Conservation (phyloP, 2,329 filamentous ascomycete species). For the Penicillium hordei region DNA sequence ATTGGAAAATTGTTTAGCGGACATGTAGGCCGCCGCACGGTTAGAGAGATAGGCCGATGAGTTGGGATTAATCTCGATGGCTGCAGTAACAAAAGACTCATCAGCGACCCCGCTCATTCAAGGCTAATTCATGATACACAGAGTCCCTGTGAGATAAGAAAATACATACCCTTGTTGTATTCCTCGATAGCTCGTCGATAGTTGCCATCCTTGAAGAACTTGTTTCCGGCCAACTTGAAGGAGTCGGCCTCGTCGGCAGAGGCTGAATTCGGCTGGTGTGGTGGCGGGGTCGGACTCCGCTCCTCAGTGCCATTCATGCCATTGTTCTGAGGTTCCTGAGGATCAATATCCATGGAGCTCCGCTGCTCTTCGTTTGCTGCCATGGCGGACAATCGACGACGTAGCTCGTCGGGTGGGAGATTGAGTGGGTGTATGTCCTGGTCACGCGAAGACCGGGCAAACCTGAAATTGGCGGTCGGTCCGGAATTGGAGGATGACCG, state of each 20-base stretch:
- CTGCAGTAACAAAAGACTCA: slow-evolving; percentile 49
- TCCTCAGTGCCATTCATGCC: slow-evolving; percentile 36
- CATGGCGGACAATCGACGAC: slow-evolving; percentile 64
- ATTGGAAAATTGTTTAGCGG: slow-evolving; percentile 72
- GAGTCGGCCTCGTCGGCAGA: slow-evolving; percentile 75
- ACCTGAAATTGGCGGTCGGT: slow-evolving; percentile 36
- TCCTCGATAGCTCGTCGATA: slow-evolving; percentile 85
- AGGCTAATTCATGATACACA: background rate
- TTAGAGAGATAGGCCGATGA: slow-evolving; percentile 92
- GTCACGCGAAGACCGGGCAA: slow-evolving; percentile 37
- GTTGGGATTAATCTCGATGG: slow-evolving; percentile 80
- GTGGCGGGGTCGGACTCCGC: slow-evolving; percentile 48
- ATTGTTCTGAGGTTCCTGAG: slow-evolving; percentile 29
- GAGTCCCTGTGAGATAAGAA: background rate
- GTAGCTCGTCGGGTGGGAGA: slow-evolving; percentile 82
- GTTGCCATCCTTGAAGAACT: slow-evolving; percentile 93
- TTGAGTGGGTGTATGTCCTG: slow-evolving; percentile 83
- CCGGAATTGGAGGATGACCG: slow-evolving; percentile 34
- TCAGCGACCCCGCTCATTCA: slow-evolving; percentile 9
- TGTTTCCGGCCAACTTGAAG: slow-evolving; percentile 91
- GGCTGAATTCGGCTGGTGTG: slow-evolving; percentile 49
- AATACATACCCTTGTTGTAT: slow-evolving; percentile 81
- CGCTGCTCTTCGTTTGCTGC: slow-evolving; percentile 50
- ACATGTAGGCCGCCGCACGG: slow-evolving; percentile 91
- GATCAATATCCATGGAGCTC: slow-evolving; percentile 74